phyloP scores from a whole-genome alignment of 2,329 filamentous ascomycete species.

The Coniella lustricola region DNA sequence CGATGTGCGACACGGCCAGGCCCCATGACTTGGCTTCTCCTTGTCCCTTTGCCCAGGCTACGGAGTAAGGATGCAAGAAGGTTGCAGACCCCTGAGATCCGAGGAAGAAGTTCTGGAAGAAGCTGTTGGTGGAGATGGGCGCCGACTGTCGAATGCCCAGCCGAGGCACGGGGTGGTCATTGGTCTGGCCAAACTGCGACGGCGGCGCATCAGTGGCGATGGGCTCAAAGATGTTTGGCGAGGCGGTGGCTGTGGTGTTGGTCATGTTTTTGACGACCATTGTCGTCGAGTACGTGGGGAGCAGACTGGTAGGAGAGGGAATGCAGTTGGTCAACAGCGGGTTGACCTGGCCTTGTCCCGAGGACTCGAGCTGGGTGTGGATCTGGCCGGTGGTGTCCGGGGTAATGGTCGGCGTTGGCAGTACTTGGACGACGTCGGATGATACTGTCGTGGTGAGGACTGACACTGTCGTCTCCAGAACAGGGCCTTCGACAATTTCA shows the following conservation, averaged over 20 bases:
- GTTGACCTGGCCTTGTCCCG: slow-evolving; percentile 18
- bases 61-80: slow-evolving; percentile 69
- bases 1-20: slow-evolving; percentile 67
- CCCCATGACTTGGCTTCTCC: slow-evolving; percentile 65
- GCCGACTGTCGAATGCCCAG: slow-evolving; percentile 39
- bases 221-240: slow-evolving; percentile 49
- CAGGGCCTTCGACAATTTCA: not conserved
- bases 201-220: slow-evolving; percentile 47
- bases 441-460: slow-evolving; percentile 26
- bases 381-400: slow-evolving; percentile 28
- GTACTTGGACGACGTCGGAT: slow-evolving; percentile 28
- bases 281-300: slow-evolving; percentile 4
- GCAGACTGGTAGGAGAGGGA: slow-evolving; percentile 8
- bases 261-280: slow-evolving; percentile 19
- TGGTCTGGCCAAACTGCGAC: slow-evolving; percentile 35
- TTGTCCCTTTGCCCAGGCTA: slow-evolving; percentile 60
- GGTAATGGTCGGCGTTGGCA: slow-evolving; percentile 22
- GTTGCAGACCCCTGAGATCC: slow-evolving; percentile 61
- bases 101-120: slow-evolving; percentile 75
- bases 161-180: slow-evolving; percentile 53
- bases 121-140: slow-evolving; percentile 70
- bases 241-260: slow-evolving; percentile 19
- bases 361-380: slow-evolving; percentile 25
- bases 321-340: slow-evolving; percentile 20
- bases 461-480: slow-evolving; percentile 18